Evolutionary conservation across 208 protist species (phyloP).

Genomic region (Plasmodiophora brassicae): DNA sequence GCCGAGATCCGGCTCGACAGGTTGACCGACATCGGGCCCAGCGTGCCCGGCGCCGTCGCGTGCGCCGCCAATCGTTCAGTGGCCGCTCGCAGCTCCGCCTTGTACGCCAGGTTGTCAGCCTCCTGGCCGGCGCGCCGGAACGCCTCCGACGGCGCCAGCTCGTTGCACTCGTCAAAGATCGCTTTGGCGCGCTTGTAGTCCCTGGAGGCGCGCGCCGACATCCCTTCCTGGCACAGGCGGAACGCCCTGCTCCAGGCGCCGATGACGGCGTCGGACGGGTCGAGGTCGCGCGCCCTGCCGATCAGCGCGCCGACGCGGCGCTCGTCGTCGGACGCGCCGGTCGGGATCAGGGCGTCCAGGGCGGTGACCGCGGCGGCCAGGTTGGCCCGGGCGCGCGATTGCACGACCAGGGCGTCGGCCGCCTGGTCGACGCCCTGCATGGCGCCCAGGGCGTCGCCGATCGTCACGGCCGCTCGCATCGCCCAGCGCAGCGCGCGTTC

Average conservation of each 20-base stretch:
- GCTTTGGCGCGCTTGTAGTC: not conserved
- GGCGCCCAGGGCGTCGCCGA: not conserved
- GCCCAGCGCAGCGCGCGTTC: not conserved
- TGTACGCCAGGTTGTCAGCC: not conserved
- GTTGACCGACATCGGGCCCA: too few species aligned
- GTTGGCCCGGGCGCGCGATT: not conserved
- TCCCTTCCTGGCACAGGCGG: not conserved
- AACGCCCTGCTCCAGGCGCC: not conserved
- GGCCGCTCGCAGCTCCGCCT: not conserved
- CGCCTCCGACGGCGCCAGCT: not conserved
- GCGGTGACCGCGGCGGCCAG: not conserved
- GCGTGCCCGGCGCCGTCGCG: too few species aligned
- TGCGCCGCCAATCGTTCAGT: slow-evolving; percentile 11
- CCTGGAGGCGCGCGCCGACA: not conserved
- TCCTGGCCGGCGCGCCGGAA: not conserved
- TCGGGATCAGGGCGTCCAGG: not conserved
- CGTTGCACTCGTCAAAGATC: not conserved
- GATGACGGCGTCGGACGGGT: not conserved
- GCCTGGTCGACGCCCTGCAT: not conserved
- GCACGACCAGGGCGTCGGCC: not conserved
- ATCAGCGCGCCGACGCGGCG: not conserved
- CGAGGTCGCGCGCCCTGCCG: not conserved
- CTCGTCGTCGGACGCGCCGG: not conserved
- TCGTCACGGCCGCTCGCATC: not conserved
- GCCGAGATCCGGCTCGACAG: too few species aligned